Evolutionary conservation across 177 flowering plant genomes (phyloP), one percentile per base, ranked within the genome.

Genomic region (Vitis hybrid): DNA sequence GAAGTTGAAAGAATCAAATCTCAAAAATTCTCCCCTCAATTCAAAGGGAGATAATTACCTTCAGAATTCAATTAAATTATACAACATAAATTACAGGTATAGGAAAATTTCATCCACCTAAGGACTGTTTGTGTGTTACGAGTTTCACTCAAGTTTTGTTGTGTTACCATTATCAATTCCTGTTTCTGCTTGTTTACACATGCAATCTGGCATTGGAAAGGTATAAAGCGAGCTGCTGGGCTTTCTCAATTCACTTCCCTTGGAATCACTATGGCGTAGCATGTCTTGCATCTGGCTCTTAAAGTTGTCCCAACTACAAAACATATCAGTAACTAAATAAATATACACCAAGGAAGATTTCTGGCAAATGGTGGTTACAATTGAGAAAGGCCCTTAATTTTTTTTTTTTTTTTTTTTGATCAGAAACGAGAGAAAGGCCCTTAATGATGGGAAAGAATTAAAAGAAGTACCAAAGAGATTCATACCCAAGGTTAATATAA

Each of bases 131-230:
- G 8, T 34, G 8, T 34, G 45, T 5, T 40, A 40, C 7, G 45
- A 40, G 45, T 4, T 40, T 6, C 45, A 40, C 6, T 40, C 45
- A 40, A 40, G 45, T 40, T 68, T 62, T 9, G 23, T 70, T 1
- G 69, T 71, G 52, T 64, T 64, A 49, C 60, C 56, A 56, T 63
- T 14, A 49, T 65, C 63, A 14, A 18, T 52, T 60, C 10, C 49
- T 18, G 56, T 11, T 58, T 68, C 80, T 58, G 66, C 66, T 54
- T 81, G 79, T 70, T 83, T 86, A 77, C 94, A 89, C 98, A 94
- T 90, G 74, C 98, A 94, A 83, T 94, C 98, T 60, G 98, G 97
- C 91, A 85, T 88, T 4, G 98, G 98, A 72, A 85, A 89, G 65
- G 90, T 89, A 76, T 88, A 94, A 15, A 88, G 87, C 21, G 97